Percentiles rank a stretch among this genome's conserved stretches.
These are phyloP conservation scores for Paecilomyces dactylethromorphus DNA, from an alignment of 2,329 filamentous ascomycete species.

Conservation along the genomic window DNA sequence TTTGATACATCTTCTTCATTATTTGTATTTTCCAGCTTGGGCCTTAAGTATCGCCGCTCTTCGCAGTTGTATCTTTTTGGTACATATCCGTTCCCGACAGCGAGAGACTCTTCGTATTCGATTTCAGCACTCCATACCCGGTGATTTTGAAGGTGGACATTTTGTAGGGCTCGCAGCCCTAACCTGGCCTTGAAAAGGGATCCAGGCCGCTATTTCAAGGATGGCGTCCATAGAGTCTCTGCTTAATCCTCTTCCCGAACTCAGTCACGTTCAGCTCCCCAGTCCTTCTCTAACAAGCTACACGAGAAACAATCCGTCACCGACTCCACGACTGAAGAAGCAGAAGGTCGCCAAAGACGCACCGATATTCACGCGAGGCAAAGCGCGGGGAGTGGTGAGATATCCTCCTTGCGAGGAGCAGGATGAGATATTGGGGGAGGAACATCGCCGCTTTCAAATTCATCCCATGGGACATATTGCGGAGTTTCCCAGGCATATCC, in stretches of 20 bases:
- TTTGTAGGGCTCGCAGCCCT: not conserved
- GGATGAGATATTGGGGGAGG: constrained; percentile 49
- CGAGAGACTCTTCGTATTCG: not conserved
- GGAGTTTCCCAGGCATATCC: constrained; percentile 68
- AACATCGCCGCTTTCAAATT: constrained; percentile 60
- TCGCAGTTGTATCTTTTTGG: not conserved
- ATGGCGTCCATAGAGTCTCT: constrained; percentile 63
- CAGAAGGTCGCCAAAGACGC: constrained; percentile 61
- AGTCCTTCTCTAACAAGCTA: constrained; percentile 37
- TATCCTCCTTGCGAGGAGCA: constrained; percentile 68
- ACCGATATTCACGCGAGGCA: constrained; percentile 55
- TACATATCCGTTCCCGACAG: not conserved
- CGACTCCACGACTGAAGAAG: constrained; percentile 23
- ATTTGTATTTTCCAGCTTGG: not conserved
- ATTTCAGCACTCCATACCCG: not conserved
- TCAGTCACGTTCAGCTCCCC: constrained; percentile 18
- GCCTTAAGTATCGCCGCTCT: not conserved
- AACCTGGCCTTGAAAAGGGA: not conserved
- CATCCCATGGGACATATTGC: constrained; percentile 56
- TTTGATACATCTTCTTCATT: not conserved
- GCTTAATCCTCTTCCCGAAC: constrained; percentile 54
- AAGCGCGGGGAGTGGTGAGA: constrained; percentile 60
- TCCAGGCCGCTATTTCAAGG: not conserved
- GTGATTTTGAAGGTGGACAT: no score
- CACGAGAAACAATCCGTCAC: constrained; percentile 30